A percentile compares a stretch with the other conserved stretches of the same genome.
Conservation (phyloP, 108 stramenopile genomes). For the Stephanodiscus minutulus region DNA sequence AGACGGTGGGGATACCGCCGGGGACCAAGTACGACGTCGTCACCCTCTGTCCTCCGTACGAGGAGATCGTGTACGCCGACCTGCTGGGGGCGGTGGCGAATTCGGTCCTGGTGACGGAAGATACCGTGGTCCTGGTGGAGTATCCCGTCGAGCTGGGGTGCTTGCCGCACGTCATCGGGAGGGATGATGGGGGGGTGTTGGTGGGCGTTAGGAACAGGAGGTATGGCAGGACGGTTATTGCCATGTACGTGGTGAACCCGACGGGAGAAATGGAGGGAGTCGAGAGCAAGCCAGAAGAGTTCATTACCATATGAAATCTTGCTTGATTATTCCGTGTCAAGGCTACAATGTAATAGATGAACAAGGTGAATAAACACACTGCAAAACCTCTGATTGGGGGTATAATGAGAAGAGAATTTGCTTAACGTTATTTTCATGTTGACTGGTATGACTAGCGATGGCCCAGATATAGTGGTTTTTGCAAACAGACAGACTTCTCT, state of each 20-base stretch:
- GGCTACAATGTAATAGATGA: neutral
- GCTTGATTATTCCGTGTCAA: neutral
- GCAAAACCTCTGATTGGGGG: neutral
- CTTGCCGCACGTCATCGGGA: conserved; percentile 80
- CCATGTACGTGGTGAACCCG: conserved; percentile 92
- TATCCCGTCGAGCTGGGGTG: conserved; percentile 94
- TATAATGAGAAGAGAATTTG: neutral
- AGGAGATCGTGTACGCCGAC: conserved; percentile 94
- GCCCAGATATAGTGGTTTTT: neutral
- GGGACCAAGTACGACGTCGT: conserved; percentile 78
- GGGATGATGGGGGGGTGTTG: conserved; percentile 72
- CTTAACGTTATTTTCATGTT: neutral
- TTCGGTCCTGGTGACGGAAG: conserved; percentile 74
- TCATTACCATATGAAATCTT: conserved; percentile 46
- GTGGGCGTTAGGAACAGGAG: conserved; percentile 92
- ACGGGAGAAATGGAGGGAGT: conserved; percentile 76
- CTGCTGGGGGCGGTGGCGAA: conserved; percentile 80
- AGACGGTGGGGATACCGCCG: conserved; percentile 69
- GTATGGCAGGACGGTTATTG: conserved; percentile 95
- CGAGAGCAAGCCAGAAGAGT: conserved; percentile 85
- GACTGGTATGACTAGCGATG: neutral
- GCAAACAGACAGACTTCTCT: too few species aligned
- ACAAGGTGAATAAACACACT: neutral
- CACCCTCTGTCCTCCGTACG: conserved; percentile 95
- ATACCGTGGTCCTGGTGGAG: conserved; percentile 90